Evolutionary conservation across 805 yeast species (phyloP), one percentile per base, ranked within the genome.

Genomic region (Ogataea neopini): DNA sequence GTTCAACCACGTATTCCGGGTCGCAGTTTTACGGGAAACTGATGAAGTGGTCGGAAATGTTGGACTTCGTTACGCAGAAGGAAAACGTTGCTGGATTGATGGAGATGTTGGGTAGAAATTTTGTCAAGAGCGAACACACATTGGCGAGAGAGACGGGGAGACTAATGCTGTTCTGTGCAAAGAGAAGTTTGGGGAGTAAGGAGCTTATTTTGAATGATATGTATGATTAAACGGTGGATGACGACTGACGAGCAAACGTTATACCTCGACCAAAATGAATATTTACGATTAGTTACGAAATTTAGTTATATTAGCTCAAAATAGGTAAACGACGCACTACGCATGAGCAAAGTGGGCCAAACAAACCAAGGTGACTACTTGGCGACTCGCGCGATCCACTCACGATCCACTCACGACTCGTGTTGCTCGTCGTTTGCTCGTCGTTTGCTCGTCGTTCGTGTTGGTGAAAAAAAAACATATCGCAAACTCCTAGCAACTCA

Each of bases 41-140:
- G 36, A 64, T 67, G 53, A 55, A 62, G 40, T 69, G 75, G 62
- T 77, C 79, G 2, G 63, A 64, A 2, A 63, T 65, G 6, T 52
- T 81, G 33, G 66, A 63, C 26, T 50, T 58, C 4, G 71, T 80
- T 14, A 60, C 65, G 23, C 68, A 73, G 47, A 74, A 71, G 56
- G 72, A 80, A 48, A 68, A 77, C 43, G 66, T 82, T 23, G 76
- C 78, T 9, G 91, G 91, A 1, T 61, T 86, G 40, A 59, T 84
- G 51, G 68, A 67, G 41, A 55, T 75, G 49, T 70, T 80, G 40
- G 70, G 76, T 11, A 62, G 64, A n/a, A 60, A 68, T 30, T 68
- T 74, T 48, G 60, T 59, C 26, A 62, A 60, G 15, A 70, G 78
- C 43, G 72, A 74, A 43, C 83, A 84, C 81, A 79, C 79, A 40